phyloP scores from a whole-genome alignment of 2,329 filamentous ascomycete genomes.

The Orbilia quercus region DNA sequence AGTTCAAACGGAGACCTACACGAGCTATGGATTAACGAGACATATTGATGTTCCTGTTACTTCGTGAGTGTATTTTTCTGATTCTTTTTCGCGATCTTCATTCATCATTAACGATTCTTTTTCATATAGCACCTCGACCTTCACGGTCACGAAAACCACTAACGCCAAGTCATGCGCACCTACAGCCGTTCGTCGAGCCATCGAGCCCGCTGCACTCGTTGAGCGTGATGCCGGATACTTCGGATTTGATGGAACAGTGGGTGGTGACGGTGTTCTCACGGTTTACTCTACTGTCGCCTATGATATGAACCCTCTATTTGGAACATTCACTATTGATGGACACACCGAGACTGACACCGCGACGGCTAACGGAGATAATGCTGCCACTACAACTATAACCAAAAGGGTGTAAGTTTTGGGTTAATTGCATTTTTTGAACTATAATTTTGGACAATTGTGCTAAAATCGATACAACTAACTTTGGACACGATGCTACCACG shows the following conservation, averaged over 20 bases:
- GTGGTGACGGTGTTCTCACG: constrained; percentile 11
- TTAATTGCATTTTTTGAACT: neutral
- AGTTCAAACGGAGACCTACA: constrained; percentile 14
- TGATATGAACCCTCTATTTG: constrained; percentile 11
- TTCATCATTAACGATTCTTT: no score
- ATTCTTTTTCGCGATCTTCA: no score
- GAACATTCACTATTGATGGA: constrained; percentile 13
- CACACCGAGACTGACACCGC: constrained; percentile 15
- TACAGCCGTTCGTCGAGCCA: constrained; percentile 3
- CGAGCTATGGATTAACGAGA: constrained; percentile 36
- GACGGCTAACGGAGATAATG: constrained; percentile 19
- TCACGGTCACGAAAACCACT: constrained; percentile 24
- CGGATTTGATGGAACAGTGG: constrained; percentile 28
- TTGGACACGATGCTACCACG: constrained; percentile 35
- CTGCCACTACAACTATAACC: constrained; percentile 18
- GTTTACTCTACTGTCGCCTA: constrained; percentile 34
- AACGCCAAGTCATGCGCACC: constrained; percentile 19
- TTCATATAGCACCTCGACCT: constrained; percentile 15
- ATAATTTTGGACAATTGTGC: neutral
- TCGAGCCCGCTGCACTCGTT: constrained; percentile 3
- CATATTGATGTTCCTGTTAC: constrained; percentile 38
- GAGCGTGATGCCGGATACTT: constrained; percentile 32
- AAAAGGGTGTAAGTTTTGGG: constrained; percentile 21
- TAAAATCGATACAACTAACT: neutral
- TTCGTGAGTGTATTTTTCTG: no score